Percentiles rank a stretch among this genome's conserved stretches.
Conservation (phyloP, 2,329 filamentous ascomycete species). For the Aspergillus fumigatus region DNA sequence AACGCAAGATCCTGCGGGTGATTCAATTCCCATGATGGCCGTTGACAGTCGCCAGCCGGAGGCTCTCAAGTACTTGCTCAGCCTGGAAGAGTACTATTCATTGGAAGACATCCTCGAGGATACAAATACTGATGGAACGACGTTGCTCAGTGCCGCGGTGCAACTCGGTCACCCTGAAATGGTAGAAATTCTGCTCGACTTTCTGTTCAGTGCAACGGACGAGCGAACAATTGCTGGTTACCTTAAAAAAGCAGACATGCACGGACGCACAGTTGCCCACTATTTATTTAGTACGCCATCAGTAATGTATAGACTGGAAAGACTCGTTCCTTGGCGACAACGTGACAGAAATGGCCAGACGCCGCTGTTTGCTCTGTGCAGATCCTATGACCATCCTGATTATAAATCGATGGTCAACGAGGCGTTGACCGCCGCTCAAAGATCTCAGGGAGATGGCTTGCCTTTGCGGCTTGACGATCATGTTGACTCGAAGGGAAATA, state of each 20-base stretch:
- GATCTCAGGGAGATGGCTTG: constrained; percentile 69
- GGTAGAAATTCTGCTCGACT: constrained; percentile 70
- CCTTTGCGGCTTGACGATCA: constrained; percentile 90
- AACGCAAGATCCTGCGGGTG: constrained; percentile 62
- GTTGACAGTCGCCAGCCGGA: constrained; percentile 67
- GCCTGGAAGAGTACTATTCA: constrained; percentile 71
- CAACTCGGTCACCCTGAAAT: constrained; percentile 74
- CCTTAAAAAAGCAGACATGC: constrained; percentile 69
- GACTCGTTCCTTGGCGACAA: constrained; percentile 78
- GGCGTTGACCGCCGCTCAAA: constrained; percentile 69
- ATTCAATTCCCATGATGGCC: constrained; percentile 86
- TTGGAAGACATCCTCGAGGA: constrained; percentile 70
- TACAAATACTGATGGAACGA: constrained; percentile 83
- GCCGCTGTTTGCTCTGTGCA: constrained; percentile 89
- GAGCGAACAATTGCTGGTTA: constrained; percentile 61
- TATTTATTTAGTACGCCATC: constrained; percentile 89
- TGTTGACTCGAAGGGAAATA: constrained; percentile 88
- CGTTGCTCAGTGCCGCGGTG: constrained; percentile 81
- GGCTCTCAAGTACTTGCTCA: constrained; percentile 74
- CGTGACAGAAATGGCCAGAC: constrained; percentile 96
- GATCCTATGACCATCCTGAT: constrained; percentile 87
- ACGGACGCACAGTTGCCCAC: constrained; percentile 87
- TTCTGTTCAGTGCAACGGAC: constrained; percentile 56
- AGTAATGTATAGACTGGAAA: constrained; percentile 72
- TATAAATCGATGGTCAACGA: constrained; percentile 85